Base-by-base conservation (phyloP, 805 yeast genomes). In the Starmerella apicola region DNA sequence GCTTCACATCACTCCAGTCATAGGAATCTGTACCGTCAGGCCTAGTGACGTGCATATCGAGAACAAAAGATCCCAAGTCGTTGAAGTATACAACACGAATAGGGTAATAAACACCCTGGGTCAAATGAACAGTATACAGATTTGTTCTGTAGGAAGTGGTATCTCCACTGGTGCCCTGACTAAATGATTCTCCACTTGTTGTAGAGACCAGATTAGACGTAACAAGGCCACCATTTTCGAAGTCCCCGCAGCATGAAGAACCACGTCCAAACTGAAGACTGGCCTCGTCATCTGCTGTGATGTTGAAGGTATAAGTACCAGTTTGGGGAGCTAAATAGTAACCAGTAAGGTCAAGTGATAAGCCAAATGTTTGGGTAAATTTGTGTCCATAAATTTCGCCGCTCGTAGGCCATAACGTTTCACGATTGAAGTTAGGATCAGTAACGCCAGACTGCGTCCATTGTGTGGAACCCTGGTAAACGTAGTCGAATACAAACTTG, bases 231-330 rank as follows among this genome's bases (percentile, higher is more conserved):
- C n/a, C n/a, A 8, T 15, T 17, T 6, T 16, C 26, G 13, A 34
- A 34, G 20, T 29, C 35, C 9, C 43, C 43, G 21, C 43, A 39
- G 39, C 43, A 39, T 4, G 15, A 4, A 19, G 10, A 3, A 4
- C 38, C 43, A 5, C 38, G 16, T 13, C 43, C 43, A 4, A 39
- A 13, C 15, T 39, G 39, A 17, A 39, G 8, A 17, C 43, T 34
- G 16, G 19, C 19, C 3, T 23, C 34, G 10, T 39, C 43, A 17
- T 39, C 43, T 10, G 39, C 43, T 5, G 15, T 8, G 8, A 32
- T 22, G 8, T 6, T 5, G 24, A 39, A 35, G 8, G 13, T 13
- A 32, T 35, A 39, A 4, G 10, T 5, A 25, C 43, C 43, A 12
- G 26, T n/a, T 15, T 37, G 32, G 2, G 22, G 27, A 5, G 43